These are phyloP conservation scores for Fraxinus anomala DNA, from an alignment of 257 asterid species.

Conservation along the genomic window DNA sequence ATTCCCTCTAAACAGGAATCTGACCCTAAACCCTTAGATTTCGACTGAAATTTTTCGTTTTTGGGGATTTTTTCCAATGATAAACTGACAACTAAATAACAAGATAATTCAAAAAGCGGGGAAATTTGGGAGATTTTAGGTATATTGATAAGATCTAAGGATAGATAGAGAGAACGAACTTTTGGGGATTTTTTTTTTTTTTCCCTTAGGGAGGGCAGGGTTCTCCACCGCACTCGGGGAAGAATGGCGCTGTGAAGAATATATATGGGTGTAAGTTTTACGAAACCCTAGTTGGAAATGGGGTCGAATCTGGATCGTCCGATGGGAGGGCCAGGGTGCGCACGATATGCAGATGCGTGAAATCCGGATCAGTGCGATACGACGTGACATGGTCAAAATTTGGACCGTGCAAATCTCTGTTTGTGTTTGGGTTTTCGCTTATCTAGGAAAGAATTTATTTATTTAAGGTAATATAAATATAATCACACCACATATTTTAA, in stretches of 20 bases:
- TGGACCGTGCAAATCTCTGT: too few species aligned
- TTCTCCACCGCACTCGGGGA: conserved; percentile 14
- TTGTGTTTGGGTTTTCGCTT: too few species aligned
- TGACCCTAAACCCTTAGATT: neutral
- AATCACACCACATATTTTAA: too few species aligned
- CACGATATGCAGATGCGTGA: neutral
- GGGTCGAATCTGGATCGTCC: neutral
- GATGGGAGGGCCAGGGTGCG: neutral
- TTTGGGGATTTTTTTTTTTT: neutral
- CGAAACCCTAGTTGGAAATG: neutral
- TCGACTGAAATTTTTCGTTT: neutral
- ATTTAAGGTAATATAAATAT: too few species aligned
- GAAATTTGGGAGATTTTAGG: neutral
- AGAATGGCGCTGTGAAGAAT: neutral
- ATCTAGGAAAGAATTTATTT: too few species aligned
- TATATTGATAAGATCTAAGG: neutral
- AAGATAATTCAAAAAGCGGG: neutral
- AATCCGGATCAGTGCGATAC: neutral
- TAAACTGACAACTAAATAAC: neutral
- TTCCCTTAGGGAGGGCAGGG: conserved; percentile 12
- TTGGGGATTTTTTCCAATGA: neutral
- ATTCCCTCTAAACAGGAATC: neutral
- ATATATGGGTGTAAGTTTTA: neutral
- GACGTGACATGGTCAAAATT: neutral
- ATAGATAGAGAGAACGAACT: neutral